Evolutionary conservation across 2,329 filamentous ascomycete species (phyloP), one percentile per base, ranked within the genome.

Genomic region (Sporothrix variecibatus): DNA sequence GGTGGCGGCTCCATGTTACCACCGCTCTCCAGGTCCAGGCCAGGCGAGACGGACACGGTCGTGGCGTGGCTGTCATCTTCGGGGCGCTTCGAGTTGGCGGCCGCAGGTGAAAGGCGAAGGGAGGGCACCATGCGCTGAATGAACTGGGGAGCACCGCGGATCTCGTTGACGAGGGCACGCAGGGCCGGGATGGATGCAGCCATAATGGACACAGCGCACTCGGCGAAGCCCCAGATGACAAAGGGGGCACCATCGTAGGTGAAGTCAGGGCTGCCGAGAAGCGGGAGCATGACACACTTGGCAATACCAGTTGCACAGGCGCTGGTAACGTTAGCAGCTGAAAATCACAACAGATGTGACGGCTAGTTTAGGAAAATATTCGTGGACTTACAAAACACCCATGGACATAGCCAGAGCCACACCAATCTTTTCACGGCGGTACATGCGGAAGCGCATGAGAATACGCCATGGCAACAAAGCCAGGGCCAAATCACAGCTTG

Each of bases 401-500:
- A 81, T 80, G 72, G 80, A 80, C 80, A 81, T 81, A 23, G 80
- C 80, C 1, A 78, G 73, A 6, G 78, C 77, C 3, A 80, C 79
- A 17, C 80, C 79, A 4, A 81, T 65, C 46, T 79, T 78, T 60
- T 81, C 80, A 34, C 78, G 78, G 31, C 72, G 78, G 64, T 76
- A 79, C 78, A 81, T 80, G 9, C 76, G 73, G 49, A 81, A 76
- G 0, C 78, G 76, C 77, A 78, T 76, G 23, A 81, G 76, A 26
- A 81, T 79, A 49, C 76, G 78, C 79, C 79, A 80, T 0, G 79
- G 79, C 9, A 81, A 74, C 4, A 80, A 38, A 0, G 80, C 79
- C 8, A 81, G 75, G 8, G 77, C 62, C 43, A 81, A 74, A 40
- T 80, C 80, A 60, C 78, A 78, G 1, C 64, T 51, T 1, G 77